Evolutionary conservation across 805 yeast species (phyloP), one percentile per base, ranked within the genome.

Genomic region (Saturnispora zaruensis): DNA sequence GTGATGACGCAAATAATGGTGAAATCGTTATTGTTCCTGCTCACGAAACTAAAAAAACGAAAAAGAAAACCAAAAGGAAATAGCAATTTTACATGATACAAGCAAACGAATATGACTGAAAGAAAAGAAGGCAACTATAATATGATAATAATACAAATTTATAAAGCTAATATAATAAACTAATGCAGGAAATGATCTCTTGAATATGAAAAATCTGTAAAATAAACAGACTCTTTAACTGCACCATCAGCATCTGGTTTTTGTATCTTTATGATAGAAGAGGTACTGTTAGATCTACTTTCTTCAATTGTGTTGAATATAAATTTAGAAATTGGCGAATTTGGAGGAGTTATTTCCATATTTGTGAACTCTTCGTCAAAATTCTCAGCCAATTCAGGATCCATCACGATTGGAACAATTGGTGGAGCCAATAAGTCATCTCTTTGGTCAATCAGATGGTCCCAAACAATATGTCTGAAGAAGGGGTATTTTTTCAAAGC

Each of bases 301-400:
- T 62, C 66, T 44, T 58, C 64, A 30, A 65, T 57, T 20, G 55
- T 50, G 32, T 61, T 60, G 46, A 63, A 59, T n/a, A 63, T 51
- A 2, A 58, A 56, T 34, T 55, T 58, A 1, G 59, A 50, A 5
- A 63, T 58, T 18, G 69, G 69, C 0, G 67, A 63, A 33, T 66
- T 58, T 32, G 70, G 69, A 11, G 70, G 70, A 0, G 69, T 74
- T 41, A 81, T 71, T 36, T 74, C 73, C 82, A 86, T 75, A 7
- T 74, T 75, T 0, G 96, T 88, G 66, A 88, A 88, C 52, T 85
- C 90, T 8, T 74, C 66, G 54, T 87, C 87, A 61, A 88, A 88
- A 59, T 88, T 88, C 62, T 88, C 96, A 0, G 96, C 96, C 49
- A 84, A 62, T 43, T 73, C 81, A 23, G 95, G 91, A 59, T 87